Conservation (phyloP, 2,329 filamentous ascomycete genomes). For the Colletotrichum higginsianum region DNA sequence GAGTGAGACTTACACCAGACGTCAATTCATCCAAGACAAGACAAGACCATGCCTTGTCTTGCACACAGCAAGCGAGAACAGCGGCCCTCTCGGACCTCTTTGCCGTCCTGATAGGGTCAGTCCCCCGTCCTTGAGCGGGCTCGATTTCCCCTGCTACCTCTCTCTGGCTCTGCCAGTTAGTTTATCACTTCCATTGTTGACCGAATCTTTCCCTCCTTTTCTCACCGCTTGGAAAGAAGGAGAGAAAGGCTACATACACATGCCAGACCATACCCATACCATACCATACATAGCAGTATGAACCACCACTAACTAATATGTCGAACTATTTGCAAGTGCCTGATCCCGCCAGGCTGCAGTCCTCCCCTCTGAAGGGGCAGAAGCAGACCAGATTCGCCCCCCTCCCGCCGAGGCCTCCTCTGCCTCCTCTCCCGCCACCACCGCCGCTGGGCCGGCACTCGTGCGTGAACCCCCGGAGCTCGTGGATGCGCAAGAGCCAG, state of each 20-base stretch:
- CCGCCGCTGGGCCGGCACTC: conserved; percentile 20
- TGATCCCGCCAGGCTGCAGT: conserved; percentile 33
- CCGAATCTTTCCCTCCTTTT: conserved; percentile 17
- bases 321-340: conserved; percentile 30
- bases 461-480: conserved; percentile 30
- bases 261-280: no score
- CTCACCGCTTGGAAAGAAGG: conserved; percentile 11
- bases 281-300: conserved; percentile 12
- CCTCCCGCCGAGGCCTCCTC: conserved; percentile 31
- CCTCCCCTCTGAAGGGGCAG: conserved; percentile 13
- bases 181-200: conserved; percentile 39
- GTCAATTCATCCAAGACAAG: conserved; percentile 24
- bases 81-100: conserved; percentile 11
- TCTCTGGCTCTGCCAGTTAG: conserved; percentile 7
- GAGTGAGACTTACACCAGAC: conserved; percentile 15
- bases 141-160: not conserved
- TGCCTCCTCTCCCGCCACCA: no score
- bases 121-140: conserved; percentile 11
- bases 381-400: conserved; percentile 41
- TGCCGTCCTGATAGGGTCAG: conserved; percentile 27
- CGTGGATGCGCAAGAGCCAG: conserved; percentile 40
- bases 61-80: conserved; percentile 26
- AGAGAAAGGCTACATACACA: no score
- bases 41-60: conserved; percentile 14
- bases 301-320: conserved; percentile 26